Evolutionary conservation across 2,329 filamentous ascomycete species (phyloP).

Genomic region (Verruconis gallopava): DNA sequence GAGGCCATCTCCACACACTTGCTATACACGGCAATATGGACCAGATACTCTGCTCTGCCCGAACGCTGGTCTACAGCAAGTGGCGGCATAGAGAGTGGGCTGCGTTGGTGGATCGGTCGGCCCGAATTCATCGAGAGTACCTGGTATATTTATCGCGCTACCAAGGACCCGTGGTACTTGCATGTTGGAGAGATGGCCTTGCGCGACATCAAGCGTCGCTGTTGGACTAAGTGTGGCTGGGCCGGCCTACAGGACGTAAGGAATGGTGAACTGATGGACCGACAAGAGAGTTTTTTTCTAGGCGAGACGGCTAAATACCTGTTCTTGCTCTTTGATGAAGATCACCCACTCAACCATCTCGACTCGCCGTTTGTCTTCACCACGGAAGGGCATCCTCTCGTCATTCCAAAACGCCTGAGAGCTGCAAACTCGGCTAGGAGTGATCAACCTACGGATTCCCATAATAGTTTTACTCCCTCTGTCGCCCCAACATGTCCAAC

Average conservation of each 20-base stretch:
- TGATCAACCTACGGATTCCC: not conserved
- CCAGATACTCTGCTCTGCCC: conserved; percentile 80
- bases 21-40: conserved; percentile 88
- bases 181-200: conserved; percentile 94
- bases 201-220: conserved; percentile 73
- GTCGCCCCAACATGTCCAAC: conserved; percentile 50
- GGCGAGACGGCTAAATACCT: conserved; percentile 95
- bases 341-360: conserved; percentile 75
- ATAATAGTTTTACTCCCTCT: conserved; percentile 4
- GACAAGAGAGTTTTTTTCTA: conserved; percentile 98
- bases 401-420: conserved; percentile 49
- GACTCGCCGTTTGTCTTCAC: conserved; percentile 88
- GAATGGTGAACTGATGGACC: conserved; percentile 72
- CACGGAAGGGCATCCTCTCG: conserved; percentile 85
- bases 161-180: conserved; percentile 89
- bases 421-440: not conserved
- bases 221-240: conserved; percentile 87
- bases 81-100: conserved; percentile 69
- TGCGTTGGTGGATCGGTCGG: conserved; percentile 89
- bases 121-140: conserved; percentile 97
- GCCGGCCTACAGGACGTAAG: conserved; percentile 54
- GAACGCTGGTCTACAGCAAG: conserved; percentile 87
- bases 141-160: conserved; percentile 90
- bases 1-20: conserved; percentile 85
- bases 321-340: conserved; percentile 75